Evolutionary conservation across 805 yeast genomes (phyloP), one percentile per base, ranked within the genome.

Genomic region (Crinitomyces ghanaensis): DNA sequence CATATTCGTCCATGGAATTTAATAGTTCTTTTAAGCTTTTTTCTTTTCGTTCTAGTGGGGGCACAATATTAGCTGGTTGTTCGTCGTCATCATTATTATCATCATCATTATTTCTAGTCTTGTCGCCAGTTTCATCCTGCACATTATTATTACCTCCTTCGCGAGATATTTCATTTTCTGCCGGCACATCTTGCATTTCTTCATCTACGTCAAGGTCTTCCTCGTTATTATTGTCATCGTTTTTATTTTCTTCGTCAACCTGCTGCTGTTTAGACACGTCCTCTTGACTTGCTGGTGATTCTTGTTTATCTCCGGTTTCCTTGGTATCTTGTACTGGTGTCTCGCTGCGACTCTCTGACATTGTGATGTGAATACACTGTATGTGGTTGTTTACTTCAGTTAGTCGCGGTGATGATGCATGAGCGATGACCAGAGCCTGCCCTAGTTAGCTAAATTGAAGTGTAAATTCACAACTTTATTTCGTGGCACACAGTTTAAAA

Each of bases 1-100:
- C 83, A 53, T 77, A 84, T 38, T 85, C 95, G 43, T 84, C 94
- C 88, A 91, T 78, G 65, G 85, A 64, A 21, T 77, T 79, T 19
- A 91, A 63, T 22, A 91, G 76, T 46, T 91, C 97, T 45, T 77
- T 73, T 34, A 91, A 60, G 13, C 45, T 40, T 19, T 49, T 43
- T 23, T 49, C 54, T 33, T 49, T 43, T 12, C 51, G 42, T n/a
- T 41, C 45, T 23, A 40, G 31, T 18, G 45, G 50, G 9, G 47
- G 43, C 22, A 13, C 9, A 33, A 12, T 26, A 35, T 3, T 20
- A 32, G 18, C 26, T 30, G 22, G 28, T 26, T 28, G 9, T 6
- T 12, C 21, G 17, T 28, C 16, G 20, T 31, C 32, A 12, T 28
- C 33, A 26, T 16, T 31, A 4, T 36, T 34, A n/a, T 28, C 34